phyloP scores from a whole-genome alignment of 2,329 filamentous ascomycete species.

The Xenoacremonium recifei region DNA sequence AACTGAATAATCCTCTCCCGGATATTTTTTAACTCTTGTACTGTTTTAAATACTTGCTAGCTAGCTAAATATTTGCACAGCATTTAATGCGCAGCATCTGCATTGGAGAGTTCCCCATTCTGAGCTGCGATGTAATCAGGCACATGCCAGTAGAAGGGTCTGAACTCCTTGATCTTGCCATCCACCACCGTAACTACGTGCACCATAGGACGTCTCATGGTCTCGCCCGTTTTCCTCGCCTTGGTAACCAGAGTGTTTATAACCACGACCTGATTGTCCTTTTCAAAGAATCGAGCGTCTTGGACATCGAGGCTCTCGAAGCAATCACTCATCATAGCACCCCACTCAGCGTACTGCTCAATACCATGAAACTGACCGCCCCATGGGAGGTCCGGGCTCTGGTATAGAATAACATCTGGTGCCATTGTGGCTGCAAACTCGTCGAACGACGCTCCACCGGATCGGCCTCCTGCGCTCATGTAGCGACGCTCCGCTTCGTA shows the following conservation, averaged over 20 bases:
- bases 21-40: no score
- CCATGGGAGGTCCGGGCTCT: not conserved
- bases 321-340: not conserved
- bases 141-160: not conserved
- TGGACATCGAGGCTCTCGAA: not conserved
- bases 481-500: not conserved
- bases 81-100: no score
- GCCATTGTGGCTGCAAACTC: not conserved
- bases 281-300: not conserved
- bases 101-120: not conserved
- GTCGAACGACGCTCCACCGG: not conserved
- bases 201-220: not conserved
- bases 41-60: no score
- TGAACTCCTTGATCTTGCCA: not conserved
- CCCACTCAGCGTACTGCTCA: not conserved
- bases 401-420: not conserved
- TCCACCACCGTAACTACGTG: not conserved
- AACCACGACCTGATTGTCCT: not conserved
- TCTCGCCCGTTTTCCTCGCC: not conserved
- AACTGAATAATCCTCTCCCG: no score
- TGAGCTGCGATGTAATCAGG: not conserved
- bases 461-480: not conserved
- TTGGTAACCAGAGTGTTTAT: not conserved
- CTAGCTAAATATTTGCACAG: no score
- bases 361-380: not conserved